A percentile compares a stretch with the other conserved stretches of the same genome.
phyloP scores from a whole-genome alignment of 352 stramenopile species.

The Phytophthora idaei region DNA sequence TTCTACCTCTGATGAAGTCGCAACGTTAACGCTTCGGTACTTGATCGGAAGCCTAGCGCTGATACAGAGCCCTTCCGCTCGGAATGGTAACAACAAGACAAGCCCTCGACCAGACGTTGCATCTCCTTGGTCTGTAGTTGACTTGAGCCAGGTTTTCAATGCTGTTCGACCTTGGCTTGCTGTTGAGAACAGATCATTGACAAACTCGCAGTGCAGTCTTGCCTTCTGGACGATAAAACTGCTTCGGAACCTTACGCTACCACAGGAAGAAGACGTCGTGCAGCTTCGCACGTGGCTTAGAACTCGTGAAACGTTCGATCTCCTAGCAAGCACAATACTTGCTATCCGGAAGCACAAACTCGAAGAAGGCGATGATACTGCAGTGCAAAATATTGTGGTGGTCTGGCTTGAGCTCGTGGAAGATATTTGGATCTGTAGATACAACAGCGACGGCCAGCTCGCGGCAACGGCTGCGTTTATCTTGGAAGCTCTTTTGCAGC shows the following conservation, averaged over 20 bases:
- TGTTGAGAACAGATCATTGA: background rate
- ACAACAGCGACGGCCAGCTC: conserved; percentile 40
- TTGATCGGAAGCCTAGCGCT: conserved; percentile 39
- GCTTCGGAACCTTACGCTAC: conserved; percentile 38
- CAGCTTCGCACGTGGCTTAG: conserved; percentile 16
- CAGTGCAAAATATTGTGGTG: conserved; percentile 11
- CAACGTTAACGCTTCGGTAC: conserved; percentile 22
- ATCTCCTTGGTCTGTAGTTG: conserved; percentile 21
- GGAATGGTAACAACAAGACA: background rate
- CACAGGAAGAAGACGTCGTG: background rate
- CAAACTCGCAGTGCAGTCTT: conserved; percentile 10
- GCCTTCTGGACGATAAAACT: conserved; percentile 41
- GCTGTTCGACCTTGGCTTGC: conserved; percentile 19
- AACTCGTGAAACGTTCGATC: conserved; percentile 27
- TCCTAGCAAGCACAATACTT: conserved; percentile 17
- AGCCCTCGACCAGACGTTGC: conserved; percentile 3
- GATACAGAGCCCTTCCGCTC: conserved; percentile 12
- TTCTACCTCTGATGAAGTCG: conserved; percentile 5
- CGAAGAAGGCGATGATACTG: conserved; percentile 7
- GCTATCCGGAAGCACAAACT: conserved; percentile 1
- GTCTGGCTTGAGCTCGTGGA: conserved; percentile 40
- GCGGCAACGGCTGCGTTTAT: conserved; percentile 17
- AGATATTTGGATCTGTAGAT: conserved; percentile 38
- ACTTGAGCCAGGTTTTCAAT: conserved; percentile 18
- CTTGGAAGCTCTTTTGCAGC: conserved; percentile 24